Base-by-base conservation (phyloP, 2,329 filamentous ascomycete genomes). In the Sporothrix dimorphospora region DNA sequence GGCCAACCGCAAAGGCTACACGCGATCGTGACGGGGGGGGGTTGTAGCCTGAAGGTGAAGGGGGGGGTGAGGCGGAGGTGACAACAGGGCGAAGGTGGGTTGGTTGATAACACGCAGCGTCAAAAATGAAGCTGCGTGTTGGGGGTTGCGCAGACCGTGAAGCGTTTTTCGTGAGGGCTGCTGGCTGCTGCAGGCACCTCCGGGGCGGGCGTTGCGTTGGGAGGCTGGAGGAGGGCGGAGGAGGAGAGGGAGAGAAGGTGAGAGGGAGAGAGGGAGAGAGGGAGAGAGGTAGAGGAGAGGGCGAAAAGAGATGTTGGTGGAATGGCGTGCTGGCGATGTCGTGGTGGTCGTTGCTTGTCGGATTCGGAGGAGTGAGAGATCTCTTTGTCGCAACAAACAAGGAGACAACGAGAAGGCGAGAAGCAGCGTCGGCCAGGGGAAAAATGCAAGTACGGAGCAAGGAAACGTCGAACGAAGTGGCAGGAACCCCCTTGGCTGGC, bases 1-100 rank as follows among this genome's bases (percentile, higher is more conserved):
- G 81, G 79, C 75, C 72, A 73, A 75, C 65, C 69, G 71, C 75
- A 73, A 57, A 72, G 75, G 76, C 76, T 77, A 75, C 76, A 77
- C 74, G 76, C 76, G 76, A 77, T 75, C 75, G 73, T 74, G 40
- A 73, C 67, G 72, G 75, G 75, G 74, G 75, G 74, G 73, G 42
- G 42, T 21, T 75, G 75, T 75, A 76, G 75, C 75, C 75, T 70
- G 70, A 57, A 74, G 69, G 68, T 66, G 70, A 69, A 34, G 42
- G 51, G 69, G 49, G 57, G 40, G n/a, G 34, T 27, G 69, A 51
- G 45, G 49, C 49, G 68, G 57, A 65, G 59, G 57, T 59, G 67
- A 72, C 57, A 69, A 68, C 66, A 68, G 66, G 49, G 69, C 61
- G 69, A 63, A 55, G 49, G 63, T 65, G n/a, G 66, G 21, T 38